Evolutionary conservation across 2,329 filamentous ascomycete genomes (phyloP), one percentile per base, ranked within the genome.

Genomic region (Gaeumannomyces sp.): DNA sequence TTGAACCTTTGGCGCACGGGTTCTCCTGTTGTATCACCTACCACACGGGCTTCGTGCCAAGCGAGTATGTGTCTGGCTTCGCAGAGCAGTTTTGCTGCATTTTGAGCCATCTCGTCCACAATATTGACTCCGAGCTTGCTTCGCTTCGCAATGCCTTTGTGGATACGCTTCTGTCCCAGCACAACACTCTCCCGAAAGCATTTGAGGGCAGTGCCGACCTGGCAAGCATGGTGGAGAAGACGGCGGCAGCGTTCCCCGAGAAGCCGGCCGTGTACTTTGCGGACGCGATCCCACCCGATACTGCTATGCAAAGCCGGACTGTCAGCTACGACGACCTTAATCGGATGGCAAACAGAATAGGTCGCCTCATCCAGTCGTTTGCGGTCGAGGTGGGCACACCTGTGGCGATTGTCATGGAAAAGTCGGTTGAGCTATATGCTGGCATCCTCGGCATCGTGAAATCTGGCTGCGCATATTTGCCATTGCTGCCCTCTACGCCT

Each of bases 321-420:
- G 69, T 93, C 3, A 86, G 89, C 0, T 97, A 92, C 70, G 68
- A 69, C 2, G 77, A 87, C 31, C 78, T 97, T 5, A 90, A 93
- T 70, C 70, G 70, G 1, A 76, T 76, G 58, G 86, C 90, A 0
- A 93, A 93, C 70, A 76, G 73, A 58, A 77, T 94, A 64, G 90
- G 88, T 1, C 71, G 81, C 65, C 73, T 80, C 66, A 74, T 96
- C 1, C 70, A 78, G 11, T 70, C 77, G 3, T 72, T 76, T 1
- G 82, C 83, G 0, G 77, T 83, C 0, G 67, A 74, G 1, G 74
- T 80, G 1, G 84, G 87, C 10, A 80, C 85, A 22, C 76, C 91
- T 13, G 79, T 96, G n/a, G 88, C 87, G 45, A 84, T 96, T 59
- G 80, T 89, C 60, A 88, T 96, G 84, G 85, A 93, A 28, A 96